Evolutionary conservation across 208 protist species (phyloP).

Genomic region (Crithidia mellificae): DNA sequence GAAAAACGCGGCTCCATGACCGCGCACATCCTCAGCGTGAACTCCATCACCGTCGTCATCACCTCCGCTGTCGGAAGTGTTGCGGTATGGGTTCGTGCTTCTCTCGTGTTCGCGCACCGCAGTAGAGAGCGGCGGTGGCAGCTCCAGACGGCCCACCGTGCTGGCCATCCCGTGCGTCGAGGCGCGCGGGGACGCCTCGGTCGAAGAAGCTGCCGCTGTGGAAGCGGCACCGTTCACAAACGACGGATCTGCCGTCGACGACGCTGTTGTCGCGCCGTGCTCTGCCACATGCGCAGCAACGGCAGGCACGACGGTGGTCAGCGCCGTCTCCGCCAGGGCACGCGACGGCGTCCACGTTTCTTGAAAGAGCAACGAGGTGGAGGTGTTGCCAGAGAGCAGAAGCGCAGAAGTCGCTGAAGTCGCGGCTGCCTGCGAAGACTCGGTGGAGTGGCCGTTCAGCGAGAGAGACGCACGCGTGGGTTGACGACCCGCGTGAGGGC

Average conservation of each 20-base stretch:
- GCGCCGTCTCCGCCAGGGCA: neutral
- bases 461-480: neutral
- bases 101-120: neutral
- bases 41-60: neutral
- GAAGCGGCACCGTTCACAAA: neutral
- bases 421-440: neutral
- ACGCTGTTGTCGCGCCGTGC: no score
- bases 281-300: neutral
- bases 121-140: neutral
- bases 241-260: neutral
- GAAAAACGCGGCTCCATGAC: no score
- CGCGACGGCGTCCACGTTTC: neutral
- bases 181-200: neutral
- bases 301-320: neutral
- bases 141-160: neutral
- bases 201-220: neutral
- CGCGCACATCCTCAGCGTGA: no score
- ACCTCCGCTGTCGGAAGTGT: neutral
- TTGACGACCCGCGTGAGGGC: no score
- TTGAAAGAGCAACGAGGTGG: neutral
- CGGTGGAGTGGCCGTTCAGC: neutral
- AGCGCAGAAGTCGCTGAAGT: no score
- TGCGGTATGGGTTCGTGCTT: neutral
- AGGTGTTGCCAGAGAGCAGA: neutral
- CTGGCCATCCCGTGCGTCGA: neutral